A percentile compares a stretch with the other conserved stretches of the same genome.
Conservation (phyloP, 768 basidiomycete species). For the Sarcodon sp. region DNA sequence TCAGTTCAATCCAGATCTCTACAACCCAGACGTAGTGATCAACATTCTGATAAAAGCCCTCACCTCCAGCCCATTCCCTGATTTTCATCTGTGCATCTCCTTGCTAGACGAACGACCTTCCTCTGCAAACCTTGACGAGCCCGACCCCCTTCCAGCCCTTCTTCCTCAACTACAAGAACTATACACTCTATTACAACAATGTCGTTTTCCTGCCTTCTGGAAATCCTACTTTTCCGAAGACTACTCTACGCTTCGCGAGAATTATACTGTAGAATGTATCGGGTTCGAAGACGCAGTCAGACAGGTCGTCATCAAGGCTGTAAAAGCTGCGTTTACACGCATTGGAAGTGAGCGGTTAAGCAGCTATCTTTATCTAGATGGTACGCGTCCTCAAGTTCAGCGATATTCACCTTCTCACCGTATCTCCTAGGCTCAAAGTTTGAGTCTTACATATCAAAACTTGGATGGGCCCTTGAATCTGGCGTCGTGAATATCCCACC, state of each 20-base stretch:
- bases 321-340: slow-evolving; percentile 66
- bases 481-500: slow-evolving; percentile 58
- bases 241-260: slow-evolving; percentile 63
- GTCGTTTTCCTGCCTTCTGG: slow-evolving; percentile 88
- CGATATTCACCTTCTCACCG: background rate
- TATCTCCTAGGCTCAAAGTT: slow-evolving; percentile 36
- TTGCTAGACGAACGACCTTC: slow-evolving; percentile 68
- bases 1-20: slow-evolving; percentile 90
- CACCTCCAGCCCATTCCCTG: slow-evolving; percentile 73
- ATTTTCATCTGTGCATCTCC: slow-evolving; percentile 91
- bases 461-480: slow-evolving; percentile 54
- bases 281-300: slow-evolving; percentile 81
- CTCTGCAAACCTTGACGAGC: slow-evolving; percentile 53
- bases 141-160: slow-evolving; percentile 64
- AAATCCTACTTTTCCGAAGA: slow-evolving; percentile 54
- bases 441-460: slow-evolving; percentile 41
- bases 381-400: slow-evolving; percentile 19
- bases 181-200: slow-evolving; percentile 62
- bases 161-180: slow-evolving; percentile 58
- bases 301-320: slow-evolving; percentile 63
- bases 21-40: slow-evolving; percentile 86
- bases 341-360: slow-evolving; percentile 57
- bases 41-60: slow-evolving; percentile 92
- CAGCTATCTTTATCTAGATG: slow-evolving; percentile 56
- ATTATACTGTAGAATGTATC: slow-evolving; percentile 73